Evolutionary conservation across 163 green algal species (phyloP), one percentile per base, ranked within the genome.

Genomic region (Scenedesmus sp.): DNA sequence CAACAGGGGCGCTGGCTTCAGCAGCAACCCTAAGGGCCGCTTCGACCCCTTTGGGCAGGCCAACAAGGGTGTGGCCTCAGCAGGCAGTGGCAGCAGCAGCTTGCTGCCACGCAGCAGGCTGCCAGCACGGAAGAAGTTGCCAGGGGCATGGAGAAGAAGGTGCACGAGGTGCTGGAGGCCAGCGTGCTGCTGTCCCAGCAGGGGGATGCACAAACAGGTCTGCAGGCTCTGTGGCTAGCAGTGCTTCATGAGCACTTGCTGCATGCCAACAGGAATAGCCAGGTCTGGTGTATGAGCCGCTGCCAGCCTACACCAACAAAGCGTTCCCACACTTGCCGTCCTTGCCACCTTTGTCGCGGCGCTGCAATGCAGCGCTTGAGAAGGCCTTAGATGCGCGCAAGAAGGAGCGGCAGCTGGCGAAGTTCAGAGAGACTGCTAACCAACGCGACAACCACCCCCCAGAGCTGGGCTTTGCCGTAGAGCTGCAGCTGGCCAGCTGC

Each of bases 81-180:
- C n/a, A 49, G n/a, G 73, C 44, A 49, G 49, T 53, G 84, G 84
- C 44, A 44, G 42, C 68, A 76, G n/a, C 70, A 89, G 88, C 88
- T 53, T 84, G 59, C 85, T 94, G 76, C 73, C 87, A 12, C 93
- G 92, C 44, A 96, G 85, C 90, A 91, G 15, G 94, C 96, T 30
- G 87, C 92, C 1, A 94, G 91, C 65, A 35, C 89, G 10, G 73
- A 89, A 37, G 93, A 96, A 79, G 85, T 89, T 20, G 88, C 93
- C 10, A 89, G 90, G 18, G 93, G 89, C 4, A 89, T 96, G 49
- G 96, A 98, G 82, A 93, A 93, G 83, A 95, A 96, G 56, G 96
- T 98, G 56, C 95, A 99, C 56, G 86, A 93, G 42, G 80, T 98
- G 56, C 92, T 99, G 81, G 97, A 98, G 89, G 92, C 96, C 56